Evolutionary conservation across 2,329 filamentous ascomycete genomes (phyloP).

Genomic region (Whalleya microplaca): DNA sequence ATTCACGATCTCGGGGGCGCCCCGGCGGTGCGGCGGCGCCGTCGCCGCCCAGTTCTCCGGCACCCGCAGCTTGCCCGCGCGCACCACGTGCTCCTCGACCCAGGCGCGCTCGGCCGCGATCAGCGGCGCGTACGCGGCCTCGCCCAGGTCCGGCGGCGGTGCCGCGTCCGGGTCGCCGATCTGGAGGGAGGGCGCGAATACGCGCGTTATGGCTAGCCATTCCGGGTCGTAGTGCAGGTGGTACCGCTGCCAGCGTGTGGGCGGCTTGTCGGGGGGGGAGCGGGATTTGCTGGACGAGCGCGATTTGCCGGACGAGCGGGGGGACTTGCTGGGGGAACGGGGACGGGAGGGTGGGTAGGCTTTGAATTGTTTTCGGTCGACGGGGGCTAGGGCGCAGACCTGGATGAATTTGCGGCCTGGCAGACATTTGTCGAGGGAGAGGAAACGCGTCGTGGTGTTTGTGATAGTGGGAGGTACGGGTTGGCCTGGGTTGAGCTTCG

Average conservation of each 20-base stretch:
- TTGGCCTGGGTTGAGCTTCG: constrained; percentile 54
- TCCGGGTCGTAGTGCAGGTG: constrained; percentile 83
- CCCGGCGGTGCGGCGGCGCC: constrained; percentile 70
- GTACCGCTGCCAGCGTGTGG: constrained; percentile 47
- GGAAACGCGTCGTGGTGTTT: constrained; percentile 80
- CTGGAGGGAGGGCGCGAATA: constrained; percentile 68
- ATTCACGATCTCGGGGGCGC: constrained; percentile 58
- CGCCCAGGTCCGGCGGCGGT: constrained; percentile 65
- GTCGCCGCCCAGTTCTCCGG: constrained; percentile 79
- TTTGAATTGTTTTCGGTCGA: constrained; percentile 39
- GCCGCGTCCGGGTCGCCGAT: constrained; percentile 63
- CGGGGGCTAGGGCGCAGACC: constrained; percentile 65
- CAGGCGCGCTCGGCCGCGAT: constrained; percentile 76
- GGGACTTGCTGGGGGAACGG: too few species aligned
- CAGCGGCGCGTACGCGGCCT: constrained; percentile 67
- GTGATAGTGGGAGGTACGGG: constrained; percentile 72
- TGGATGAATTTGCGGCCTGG: constrained; percentile 82
- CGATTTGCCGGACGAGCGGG: too few species aligned
- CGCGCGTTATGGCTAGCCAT: constrained; percentile 91
- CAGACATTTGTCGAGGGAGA: constrained; percentile 90
- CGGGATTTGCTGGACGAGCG: too few species aligned
- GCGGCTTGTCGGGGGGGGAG: too few species aligned
- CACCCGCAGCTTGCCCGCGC: constrained; percentile 63
- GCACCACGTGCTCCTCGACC: constrained; percentile 77
- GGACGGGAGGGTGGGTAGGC: constrained; percentile 26